A percentile compares a stretch with the other conserved stretches of the same genome.
Conservation (phyloP, 805 yeast species). For the Candida ulmi region DNA sequence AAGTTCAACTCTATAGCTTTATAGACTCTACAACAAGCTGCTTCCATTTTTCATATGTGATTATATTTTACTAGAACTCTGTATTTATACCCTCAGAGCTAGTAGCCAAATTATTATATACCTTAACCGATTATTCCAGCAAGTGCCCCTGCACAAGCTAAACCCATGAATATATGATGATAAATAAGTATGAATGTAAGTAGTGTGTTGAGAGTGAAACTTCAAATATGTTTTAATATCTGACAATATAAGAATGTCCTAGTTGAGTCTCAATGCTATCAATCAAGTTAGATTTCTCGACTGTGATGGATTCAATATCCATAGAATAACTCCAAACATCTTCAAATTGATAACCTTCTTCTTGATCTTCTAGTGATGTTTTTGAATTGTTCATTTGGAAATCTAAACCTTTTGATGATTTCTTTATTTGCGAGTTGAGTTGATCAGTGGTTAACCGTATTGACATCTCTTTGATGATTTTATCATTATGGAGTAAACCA, state of each 20-base stretch:
- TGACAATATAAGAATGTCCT: conserved; percentile 5
- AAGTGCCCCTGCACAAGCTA: too few species aligned
- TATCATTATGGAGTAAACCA: conserved; percentile 3
- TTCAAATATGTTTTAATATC: conserved; percentile 2
- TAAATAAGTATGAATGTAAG: too few species aligned
- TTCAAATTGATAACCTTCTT: conserved; percentile 8
- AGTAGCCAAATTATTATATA: too few species aligned
- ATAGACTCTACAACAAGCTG: too few species aligned
- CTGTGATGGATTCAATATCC: conserved; percentile 2
- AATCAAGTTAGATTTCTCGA: conserved; percentile 1
- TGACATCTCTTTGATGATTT: conserved; percentile 5
- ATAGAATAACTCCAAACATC: conserved; percentile 6
- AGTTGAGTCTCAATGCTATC: conserved; percentile 4
- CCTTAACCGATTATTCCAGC: too few species aligned
- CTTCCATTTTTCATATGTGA: too few species aligned
- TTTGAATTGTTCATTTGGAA: neutral
- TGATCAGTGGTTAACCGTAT: neutral
- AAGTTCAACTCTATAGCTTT: too few species aligned
- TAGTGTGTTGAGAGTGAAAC: too few species aligned
- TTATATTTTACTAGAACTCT: too few species aligned
- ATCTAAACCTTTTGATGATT: neutral
- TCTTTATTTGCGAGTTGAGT: neutral
- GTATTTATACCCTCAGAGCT: too few species aligned
- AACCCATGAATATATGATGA: too few species aligned
- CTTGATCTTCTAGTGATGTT: neutral